These are phyloP conservation scores for Alloascoidea africana DNA, from an alignment of 805 yeast genomes.

Conservation along the genomic window DNA sequence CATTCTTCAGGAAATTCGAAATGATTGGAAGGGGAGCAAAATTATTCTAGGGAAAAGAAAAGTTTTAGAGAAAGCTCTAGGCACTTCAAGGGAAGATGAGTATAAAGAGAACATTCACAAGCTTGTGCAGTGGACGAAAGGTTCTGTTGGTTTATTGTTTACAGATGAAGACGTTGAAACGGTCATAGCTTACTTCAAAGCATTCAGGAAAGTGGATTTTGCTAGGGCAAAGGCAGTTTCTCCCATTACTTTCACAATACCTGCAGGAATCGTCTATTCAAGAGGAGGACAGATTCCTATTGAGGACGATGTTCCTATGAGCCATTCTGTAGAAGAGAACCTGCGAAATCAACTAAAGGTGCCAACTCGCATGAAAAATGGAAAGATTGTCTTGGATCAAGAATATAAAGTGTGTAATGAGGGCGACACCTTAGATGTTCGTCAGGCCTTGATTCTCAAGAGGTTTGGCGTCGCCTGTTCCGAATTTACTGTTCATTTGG, in stretches of 20 bases:
- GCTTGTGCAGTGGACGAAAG: conserved; percentile 44
- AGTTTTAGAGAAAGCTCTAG: conserved; percentile 86
- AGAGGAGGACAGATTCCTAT: conserved; percentile 85
- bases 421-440: conserved; percentile 74
- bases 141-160: conserved; percentile 78
- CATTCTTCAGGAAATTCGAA: conserved; percentile 83
- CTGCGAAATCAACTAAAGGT: conserved; percentile 78
- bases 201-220: conserved; percentile 68
- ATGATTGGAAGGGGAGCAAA: conserved; percentile 86
- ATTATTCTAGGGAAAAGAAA: conserved; percentile 84
- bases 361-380: conserved; percentile 82
- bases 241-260: conserved; percentile 73
- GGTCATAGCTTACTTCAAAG: conserved; percentile 76
- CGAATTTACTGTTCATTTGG: conserved; percentile 67
- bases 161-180: conserved; percentile 81
- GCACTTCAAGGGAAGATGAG: conserved; percentile 78
- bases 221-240: conserved; percentile 81
- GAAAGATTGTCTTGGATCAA: conserved; percentile 65
- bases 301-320: conserved; percentile 94
- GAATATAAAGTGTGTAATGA: conserved; percentile 69
- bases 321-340: conserved; percentile 90
- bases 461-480: conserved; percentile 93
- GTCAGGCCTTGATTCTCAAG: conserved; percentile 82
- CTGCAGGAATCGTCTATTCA: conserved; percentile 84
- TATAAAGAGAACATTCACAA: conserved; percentile 71